Percentiles rank a stretch among this genome's conserved stretches.
phyloP scores from a whole-genome alignment of 495 filamentous ascomycete genomes.

The Pseudoneurospora amorphoporcata region DNA sequence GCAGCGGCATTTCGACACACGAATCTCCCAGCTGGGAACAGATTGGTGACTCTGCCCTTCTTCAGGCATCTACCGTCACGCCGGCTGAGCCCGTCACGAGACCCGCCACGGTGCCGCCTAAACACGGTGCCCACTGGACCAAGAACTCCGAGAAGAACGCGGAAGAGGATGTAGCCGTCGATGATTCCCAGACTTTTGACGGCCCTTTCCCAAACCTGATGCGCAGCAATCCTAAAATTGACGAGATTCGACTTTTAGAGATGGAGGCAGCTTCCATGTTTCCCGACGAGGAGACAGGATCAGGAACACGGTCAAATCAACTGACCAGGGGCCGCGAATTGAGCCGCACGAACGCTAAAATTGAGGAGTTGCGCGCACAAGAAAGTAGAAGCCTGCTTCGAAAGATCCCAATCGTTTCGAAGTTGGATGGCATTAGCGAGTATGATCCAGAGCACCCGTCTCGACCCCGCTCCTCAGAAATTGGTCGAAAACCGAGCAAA shows the following conservation, averaged over 20 bases:
- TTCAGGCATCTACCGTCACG: constrained; percentile 22
- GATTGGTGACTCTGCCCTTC: constrained; percentile 21
- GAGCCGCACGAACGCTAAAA: constrained; percentile 23
- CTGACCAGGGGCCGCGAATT: constrained; percentile 3
- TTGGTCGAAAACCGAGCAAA: constrained; percentile 12
- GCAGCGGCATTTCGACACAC: not conserved
- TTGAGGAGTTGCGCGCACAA: constrained; percentile 46
- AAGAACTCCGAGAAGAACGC: constrained; percentile 45
- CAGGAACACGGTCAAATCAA: not conserved
- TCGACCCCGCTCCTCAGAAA: constrained; percentile 25
- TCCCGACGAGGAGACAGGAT: constrained; percentile 2
- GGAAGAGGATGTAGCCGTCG: constrained; percentile 54
- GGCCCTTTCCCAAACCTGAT: constrained; percentile 45
- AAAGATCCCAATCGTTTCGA: constrained; percentile 47
- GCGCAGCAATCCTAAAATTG: constrained; percentile 33
- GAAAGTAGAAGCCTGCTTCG: constrained; percentile 51
- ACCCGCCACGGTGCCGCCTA: constrained; percentile 24
- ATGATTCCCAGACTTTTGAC: constrained; percentile 48
- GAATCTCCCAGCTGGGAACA: constrained; percentile 2
- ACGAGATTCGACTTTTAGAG: constrained; percentile 43
- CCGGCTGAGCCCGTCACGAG: constrained; percentile 16
- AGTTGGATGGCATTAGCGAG: constrained; percentile 49
- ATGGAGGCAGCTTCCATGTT: constrained; percentile 27
- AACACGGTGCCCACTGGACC: constrained; percentile 31
- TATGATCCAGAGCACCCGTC: constrained; percentile 34